Conservation (phyloP, 2,329 filamentous ascomycete genomes). For the Aphanocladium album region DNA sequence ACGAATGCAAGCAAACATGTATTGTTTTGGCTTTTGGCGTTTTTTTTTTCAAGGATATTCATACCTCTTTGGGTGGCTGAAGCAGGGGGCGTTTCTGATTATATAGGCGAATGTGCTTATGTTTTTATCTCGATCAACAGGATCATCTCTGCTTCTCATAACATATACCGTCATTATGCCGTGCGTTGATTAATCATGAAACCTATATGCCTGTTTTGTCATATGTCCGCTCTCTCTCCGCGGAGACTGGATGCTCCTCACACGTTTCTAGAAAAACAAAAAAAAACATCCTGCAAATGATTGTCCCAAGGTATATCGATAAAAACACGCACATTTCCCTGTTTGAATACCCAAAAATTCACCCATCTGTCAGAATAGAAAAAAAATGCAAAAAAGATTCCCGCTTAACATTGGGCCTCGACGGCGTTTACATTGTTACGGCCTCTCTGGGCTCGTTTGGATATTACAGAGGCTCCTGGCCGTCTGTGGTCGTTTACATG, state of each 20-base stretch:
- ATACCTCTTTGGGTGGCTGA: too few species aligned
- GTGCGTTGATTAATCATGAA: too few species aligned
- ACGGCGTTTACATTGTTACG: background rate
- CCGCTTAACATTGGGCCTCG: background rate
- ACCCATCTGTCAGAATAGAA: background rate
- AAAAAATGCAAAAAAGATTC: background rate
- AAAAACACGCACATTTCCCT: background rate
- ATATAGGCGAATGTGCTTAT: background rate
- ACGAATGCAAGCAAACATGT: background rate
- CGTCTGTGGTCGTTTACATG: constrained; percentile 39
- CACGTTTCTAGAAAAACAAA: background rate
- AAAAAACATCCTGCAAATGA: constrained; percentile 7
- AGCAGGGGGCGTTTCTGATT: background rate
- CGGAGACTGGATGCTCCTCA: background rate
- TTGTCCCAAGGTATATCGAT: constrained; percentile 11
- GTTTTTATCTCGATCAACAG: too few species aligned
- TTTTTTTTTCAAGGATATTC: background rate
- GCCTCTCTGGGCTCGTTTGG: background rate
- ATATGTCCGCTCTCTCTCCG: background rate
- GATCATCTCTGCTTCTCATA: too few species aligned
- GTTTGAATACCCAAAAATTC: constrained; percentile 8
- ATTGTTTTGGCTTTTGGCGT: background rate
- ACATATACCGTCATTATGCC: too few species aligned
- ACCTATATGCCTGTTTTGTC: too few species aligned
- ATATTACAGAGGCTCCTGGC: constrained; percentile 3